These are phyloP conservation scores for Pontederia crassipes DNA, from an alignment of 176 grass and related monocot genomes.

Conservation along the genomic window DNA sequence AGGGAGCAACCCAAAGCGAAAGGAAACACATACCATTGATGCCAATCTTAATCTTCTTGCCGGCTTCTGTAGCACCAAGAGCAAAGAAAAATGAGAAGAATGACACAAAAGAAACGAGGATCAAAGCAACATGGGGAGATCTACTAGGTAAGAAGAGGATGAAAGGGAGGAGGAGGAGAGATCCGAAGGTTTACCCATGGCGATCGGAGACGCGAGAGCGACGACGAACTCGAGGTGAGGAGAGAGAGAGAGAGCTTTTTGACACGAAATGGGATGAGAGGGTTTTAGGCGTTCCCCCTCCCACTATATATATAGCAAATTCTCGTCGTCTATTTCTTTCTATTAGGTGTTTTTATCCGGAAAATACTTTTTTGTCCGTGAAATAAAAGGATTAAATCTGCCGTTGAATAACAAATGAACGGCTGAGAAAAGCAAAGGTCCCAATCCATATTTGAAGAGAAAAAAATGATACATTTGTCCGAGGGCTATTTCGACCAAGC, in stretches of 20 bases:
- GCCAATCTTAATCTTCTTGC: constrained; percentile 52
- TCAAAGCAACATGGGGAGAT: neutral
- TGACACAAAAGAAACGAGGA: neutral
- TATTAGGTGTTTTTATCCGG: too few relatives aligned
- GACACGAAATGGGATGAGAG: neutral
- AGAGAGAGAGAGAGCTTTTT: neutral
- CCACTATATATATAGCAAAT: too few relatives aligned
- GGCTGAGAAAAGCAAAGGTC: too few relatives aligned
- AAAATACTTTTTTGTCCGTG: too few relatives aligned
- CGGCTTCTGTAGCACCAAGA: constrained; percentile 15
- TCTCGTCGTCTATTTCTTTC: too few relatives aligned
- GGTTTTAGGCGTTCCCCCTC: neutral
- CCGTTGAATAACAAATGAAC: too few relatives aligned
- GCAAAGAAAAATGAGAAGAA: constrained; percentile 18
- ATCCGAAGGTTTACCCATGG: neutral
- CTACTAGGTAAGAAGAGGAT: neutral
- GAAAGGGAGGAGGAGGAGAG: neutral
- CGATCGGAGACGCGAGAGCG: neutral
- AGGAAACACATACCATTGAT: constrained; percentile 37
- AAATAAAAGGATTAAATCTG: too few relatives aligned
- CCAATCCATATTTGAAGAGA: too few relatives aligned
- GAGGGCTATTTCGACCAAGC: too few relatives aligned
- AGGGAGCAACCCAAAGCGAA: neutral
- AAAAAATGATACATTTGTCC: too few relatives aligned
- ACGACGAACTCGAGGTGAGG: neutral